phyloP scores from a whole-genome alignment of 1,284 basidiomycete genomes.

The Ganoderma meredithae region DNA sequence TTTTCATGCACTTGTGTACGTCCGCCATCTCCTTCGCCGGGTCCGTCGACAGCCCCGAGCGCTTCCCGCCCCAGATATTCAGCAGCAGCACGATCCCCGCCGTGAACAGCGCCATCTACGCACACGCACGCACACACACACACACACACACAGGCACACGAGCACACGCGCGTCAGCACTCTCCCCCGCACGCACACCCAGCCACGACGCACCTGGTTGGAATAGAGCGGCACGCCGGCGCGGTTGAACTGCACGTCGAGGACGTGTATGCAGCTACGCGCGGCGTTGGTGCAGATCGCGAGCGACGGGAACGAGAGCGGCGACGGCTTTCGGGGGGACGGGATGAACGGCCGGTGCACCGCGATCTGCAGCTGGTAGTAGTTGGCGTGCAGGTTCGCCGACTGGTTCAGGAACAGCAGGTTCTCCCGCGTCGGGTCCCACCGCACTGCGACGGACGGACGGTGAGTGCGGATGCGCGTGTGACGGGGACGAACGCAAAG shows the following conservation, averaged over 20 bases:
- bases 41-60: conserved; percentile 61
- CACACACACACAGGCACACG: too few relatives aligned
- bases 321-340: conserved; percentile 52
- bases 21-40: conserved; percentile 71
- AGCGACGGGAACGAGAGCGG: conserved; percentile 60
- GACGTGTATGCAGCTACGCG: conserved; percentile 64
- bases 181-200: neutral
- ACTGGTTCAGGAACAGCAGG: conserved; percentile 59
- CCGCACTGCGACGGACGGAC: conserved; percentile 44
- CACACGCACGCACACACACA: neutral
- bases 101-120: conserved; percentile 59
- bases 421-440: conserved; percentile 64
- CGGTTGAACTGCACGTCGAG: conserved; percentile 50
- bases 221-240: conserved; percentile 33
- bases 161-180: neutral
- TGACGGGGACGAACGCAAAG: neutral
- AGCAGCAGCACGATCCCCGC: conserved; percentile 74
- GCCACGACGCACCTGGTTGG: conserved; percentile 37
- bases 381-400: conserved; percentile 58
- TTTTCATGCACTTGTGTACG: conserved; percentile 74
- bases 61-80: conserved; percentile 77
- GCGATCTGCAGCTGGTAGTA: conserved; percentile 67
- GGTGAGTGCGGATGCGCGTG: too few relatives aligned
- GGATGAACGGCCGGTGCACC: conserved; percentile 71
- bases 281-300: conserved; percentile 70